A percentile compares a stretch with the other conserved stretches of the same genome.
Evolutionary conservation across 1,139 yeast species (phyloP).

Genomic region (Yamadazyma friedrichii): DNA sequence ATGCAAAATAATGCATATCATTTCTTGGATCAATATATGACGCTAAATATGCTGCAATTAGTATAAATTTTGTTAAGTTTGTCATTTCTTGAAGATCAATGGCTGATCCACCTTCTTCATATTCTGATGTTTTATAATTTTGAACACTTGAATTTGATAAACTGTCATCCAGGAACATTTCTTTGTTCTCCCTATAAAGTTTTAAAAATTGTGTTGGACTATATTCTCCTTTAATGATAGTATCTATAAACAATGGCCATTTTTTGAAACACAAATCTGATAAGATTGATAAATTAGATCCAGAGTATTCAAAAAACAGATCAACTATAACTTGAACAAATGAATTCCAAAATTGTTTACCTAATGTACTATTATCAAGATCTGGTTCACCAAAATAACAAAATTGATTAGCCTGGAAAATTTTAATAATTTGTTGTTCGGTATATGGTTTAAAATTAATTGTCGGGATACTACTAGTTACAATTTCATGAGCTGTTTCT

Average conservation of each 20-base stretch:
- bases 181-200: conserved; percentile 44
- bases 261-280: conserved; percentile 40
- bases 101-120: conserved; percentile 22
- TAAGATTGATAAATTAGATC: conserved; percentile 48
- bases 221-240: conserved; percentile 32
- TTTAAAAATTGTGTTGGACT: conserved; percentile 41
- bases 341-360: conserved; percentile 43
- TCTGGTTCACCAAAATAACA: conserved; percentile 23
- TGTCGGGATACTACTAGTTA: conserved; percentile 49
- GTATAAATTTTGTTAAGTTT: conserved; percentile 53
- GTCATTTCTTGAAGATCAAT: conserved; percentile 42
- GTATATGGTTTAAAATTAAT: conserved; percentile 49
- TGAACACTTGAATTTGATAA: conserved; percentile 32
- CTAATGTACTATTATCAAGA: conserved; percentile 13
- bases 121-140: conserved; percentile 24
- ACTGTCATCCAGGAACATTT: conserved; percentile 41
- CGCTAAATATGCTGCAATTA: conserved; percentile 71
- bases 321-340: conserved; percentile 53
- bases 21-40: conserved; percentile 60
- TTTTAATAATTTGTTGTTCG: conserved; percentile 35
- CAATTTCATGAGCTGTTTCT: conserved; percentile 47
- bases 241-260: conserved; percentile 53
- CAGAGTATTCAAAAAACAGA: conserved; percentile 51
- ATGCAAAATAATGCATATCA: conserved; percentile 62
- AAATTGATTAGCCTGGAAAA: conserved; percentile 29